phyloP scores from a whole-genome alignment of 768 basidiomycete genomes.

The Tricholoma sp. region DNA sequence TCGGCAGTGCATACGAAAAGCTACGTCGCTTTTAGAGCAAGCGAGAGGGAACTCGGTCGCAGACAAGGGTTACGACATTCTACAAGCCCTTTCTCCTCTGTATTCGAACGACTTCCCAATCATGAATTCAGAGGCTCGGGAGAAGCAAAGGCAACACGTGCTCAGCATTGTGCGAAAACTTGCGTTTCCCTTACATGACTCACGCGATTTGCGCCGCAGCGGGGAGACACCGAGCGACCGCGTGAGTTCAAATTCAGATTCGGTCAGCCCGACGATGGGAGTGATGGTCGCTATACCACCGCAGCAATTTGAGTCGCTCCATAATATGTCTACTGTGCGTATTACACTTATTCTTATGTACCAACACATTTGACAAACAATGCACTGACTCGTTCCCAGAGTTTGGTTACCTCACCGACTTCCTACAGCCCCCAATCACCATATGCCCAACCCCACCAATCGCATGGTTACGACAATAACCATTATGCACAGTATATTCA shows the following conservation, averaged over 20 bases:
- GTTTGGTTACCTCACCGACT: neutral
- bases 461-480: constrained; percentile 34
- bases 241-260: constrained; percentile 46
- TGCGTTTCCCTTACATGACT: constrained; percentile 78
- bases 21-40: constrained; percentile 59
- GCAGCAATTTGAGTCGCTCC: constrained; percentile 32
- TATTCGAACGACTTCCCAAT: constrained; percentile 60
- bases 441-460: constrained; percentile 10
- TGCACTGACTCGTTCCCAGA: neutral
- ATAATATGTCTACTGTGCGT: constrained; percentile 14
- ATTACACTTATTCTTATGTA: neutral
- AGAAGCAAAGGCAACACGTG: constrained; percentile 56
- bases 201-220: constrained; percentile 46
- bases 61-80: constrained; percentile 69
- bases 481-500: constrained; percentile 44
- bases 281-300: constrained; percentile 30
- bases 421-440: neutral
- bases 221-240: constrained; percentile 46
- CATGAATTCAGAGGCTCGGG: constrained; percentile 43
- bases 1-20: constrained; percentile 69
- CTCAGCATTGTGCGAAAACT: constrained; percentile 66
- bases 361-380: neutral
- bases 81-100: constrained; percentile 67
- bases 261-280: constrained; percentile 50
- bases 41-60: constrained; percentile 61